These are phyloP conservation scores for Gracilaria domingensis DNA, from an alignment of 23 red algal species.

Conservation along the genomic window DNA sequence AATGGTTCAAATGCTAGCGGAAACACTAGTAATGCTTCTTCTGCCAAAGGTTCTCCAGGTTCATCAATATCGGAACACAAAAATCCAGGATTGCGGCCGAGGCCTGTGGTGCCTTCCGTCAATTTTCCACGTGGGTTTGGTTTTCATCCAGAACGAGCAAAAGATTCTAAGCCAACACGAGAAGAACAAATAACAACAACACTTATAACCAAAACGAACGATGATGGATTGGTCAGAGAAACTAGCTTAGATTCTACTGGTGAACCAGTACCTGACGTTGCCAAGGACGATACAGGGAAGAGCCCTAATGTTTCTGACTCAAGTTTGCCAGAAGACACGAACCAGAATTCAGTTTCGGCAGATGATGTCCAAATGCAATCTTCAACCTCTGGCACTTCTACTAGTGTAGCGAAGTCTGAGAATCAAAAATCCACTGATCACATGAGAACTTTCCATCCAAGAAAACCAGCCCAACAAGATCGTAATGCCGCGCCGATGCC, in stretches of 20 bases:
- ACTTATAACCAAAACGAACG: background rate
- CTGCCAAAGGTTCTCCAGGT: constrained; percentile 1
- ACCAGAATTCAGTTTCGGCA: background rate
- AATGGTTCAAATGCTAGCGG: constrained; percentile 26
- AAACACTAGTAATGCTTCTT: constrained; percentile 21
- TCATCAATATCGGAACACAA: constrained; percentile 20
- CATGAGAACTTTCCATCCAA: constrained; percentile 25
- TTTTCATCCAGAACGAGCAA: background rate
- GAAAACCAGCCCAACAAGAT: constrained; percentile 25
- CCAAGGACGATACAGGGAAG: background rate
- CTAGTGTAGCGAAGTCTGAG: background rate
- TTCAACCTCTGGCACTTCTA: background rate
- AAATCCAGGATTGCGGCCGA: background rate
- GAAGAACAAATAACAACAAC: background rate
- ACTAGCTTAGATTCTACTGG: background rate
- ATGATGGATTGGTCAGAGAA: background rate
- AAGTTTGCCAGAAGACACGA: background rate
- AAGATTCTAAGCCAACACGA: background rate
- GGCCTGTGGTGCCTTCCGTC: background rate
- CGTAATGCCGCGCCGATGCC: constrained; percentile 55
- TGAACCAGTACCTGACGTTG: background rate
- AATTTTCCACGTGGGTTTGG: constrained; percentile 28
- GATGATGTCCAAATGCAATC: background rate
- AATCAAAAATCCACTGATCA: background rate
- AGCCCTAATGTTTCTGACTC: background rate